Percentiles rank a stretch among this genome's conserved stretches.
These are phyloP conservation scores for Cyberlindnera mycetangii DNA, from an alignment of 805 yeast species.

Conservation along the genomic window DNA sequence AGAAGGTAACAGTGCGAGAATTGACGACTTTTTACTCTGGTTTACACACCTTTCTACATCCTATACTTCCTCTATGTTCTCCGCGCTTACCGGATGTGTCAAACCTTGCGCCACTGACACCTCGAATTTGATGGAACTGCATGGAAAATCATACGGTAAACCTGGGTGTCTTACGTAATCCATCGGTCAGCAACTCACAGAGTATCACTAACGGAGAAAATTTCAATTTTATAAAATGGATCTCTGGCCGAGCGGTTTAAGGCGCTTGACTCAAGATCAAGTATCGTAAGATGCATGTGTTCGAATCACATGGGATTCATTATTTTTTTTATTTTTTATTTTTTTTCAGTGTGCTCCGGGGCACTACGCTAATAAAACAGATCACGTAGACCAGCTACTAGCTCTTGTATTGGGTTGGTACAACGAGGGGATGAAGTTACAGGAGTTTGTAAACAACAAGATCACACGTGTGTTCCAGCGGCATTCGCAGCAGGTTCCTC, in stretches of 20 bases:
- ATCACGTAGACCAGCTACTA: no score
- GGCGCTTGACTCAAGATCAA: constrained; percentile 25
- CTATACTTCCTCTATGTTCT: no score
- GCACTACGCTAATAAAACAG: no score
- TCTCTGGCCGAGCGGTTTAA: constrained; percentile 26
- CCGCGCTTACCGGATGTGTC: constrained; percentile 4
- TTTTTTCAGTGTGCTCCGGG: no score
- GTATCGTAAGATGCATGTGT: constrained; percentile 25
- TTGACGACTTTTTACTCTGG: no score
- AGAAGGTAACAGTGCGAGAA: background rate
- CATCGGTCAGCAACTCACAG: no score
- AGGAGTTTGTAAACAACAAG: constrained; percentile 6
- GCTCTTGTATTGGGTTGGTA: no score
- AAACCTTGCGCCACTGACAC: no score
- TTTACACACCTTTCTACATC: no score
- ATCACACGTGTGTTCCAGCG: constrained; percentile 9
- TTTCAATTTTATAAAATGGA: constrained; percentile 10
- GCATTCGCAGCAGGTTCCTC: constrained; percentile 23
- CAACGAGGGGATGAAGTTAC: no score
- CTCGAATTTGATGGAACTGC: background rate
- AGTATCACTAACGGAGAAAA: background rate
- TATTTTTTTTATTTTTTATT: constrained; percentile 9
- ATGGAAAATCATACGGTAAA: background rate
- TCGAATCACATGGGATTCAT: constrained; percentile 25
- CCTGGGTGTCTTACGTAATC: background rate